A percentile compares a stretch with the other conserved stretches of the same genome.
phyloP scores from a whole-genome alignment of 345 rosid genomes.

The Populus deltoides region DNA sequence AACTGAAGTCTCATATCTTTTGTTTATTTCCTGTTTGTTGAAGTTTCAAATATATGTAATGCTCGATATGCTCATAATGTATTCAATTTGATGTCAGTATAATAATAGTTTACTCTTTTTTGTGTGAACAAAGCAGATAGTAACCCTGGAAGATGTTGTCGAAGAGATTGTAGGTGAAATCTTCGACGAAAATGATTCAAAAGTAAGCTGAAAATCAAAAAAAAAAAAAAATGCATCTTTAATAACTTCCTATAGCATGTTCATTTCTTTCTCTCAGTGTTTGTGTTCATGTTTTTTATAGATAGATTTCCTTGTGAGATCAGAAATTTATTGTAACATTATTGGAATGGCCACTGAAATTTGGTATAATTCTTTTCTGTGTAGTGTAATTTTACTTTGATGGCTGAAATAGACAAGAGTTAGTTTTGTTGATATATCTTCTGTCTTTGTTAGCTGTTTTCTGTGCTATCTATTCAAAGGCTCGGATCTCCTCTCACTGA shows the following conservation, averaged over 20 bases:
- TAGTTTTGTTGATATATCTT: background rate
- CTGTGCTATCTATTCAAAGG: background rate
- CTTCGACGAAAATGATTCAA: constrained; percentile 96
- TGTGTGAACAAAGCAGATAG: constrained; percentile 57
- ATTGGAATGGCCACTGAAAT: background rate
- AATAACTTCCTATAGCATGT: background rate
- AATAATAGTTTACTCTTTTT: constrained; percentile 1
- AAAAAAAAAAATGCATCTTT: constrained; percentile 5
- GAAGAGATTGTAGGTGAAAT: constrained; percentile 99
- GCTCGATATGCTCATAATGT: background rate
- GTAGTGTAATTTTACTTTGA: background rate
- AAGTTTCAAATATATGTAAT: background rate
- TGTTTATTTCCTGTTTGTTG: constrained; percentile 5
- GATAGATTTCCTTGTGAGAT: background rate
- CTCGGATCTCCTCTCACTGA: background rate
- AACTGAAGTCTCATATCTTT: background rate
- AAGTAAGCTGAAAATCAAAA: constrained; percentile 41
- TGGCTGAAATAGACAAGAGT: background rate
- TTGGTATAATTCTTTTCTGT: background rate
- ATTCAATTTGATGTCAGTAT: background rate
- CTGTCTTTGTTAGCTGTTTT: background rate
- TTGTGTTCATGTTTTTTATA: background rate
- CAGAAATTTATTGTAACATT: background rate
- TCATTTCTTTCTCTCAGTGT: background rate
- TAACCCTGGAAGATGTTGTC: constrained; percentile 91